A percentile compares a stretch with the other conserved stretches of the same genome.
These are phyloP conservation scores for Kwoniella shandongensis DNA, from an alignment of 768 basidiomycete genomes.

Conservation along the genomic window DNA sequence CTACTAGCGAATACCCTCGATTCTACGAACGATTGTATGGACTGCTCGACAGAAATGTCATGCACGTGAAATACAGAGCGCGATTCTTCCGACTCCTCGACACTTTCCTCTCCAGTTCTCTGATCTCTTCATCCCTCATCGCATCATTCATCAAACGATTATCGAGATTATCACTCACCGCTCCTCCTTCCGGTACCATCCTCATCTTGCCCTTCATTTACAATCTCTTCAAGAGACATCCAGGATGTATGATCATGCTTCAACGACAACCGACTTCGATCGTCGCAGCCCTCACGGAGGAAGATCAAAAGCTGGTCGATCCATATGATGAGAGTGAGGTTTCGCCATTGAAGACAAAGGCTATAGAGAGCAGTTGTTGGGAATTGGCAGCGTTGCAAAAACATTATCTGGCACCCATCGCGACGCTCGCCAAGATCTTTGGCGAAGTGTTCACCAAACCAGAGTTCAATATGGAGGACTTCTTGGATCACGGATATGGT, in stretches of 20 bases:
- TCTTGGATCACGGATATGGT: conserved; percentile 72
- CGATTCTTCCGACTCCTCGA: conserved; percentile 93
- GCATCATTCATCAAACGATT: conserved; percentile 94
- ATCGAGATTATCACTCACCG: conserved; percentile 74
- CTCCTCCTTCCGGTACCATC: conserved; percentile 86
- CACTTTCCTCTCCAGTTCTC: conserved; percentile 85
- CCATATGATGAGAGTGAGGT: conserved; percentile 67
- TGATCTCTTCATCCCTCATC: conserved; percentile 83
- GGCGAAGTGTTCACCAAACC: conserved; percentile 90
- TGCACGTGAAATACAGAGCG: conserved; percentile 89
- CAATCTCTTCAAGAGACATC: conserved; percentile 88
- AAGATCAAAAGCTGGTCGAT: conserved; percentile 54
- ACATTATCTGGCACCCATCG: conserved; percentile 85
- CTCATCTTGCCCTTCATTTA: conserved; percentile 91
- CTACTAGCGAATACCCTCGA: conserved; percentile 81
- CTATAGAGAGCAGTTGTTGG: conserved; percentile 87
- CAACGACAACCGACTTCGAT: conserved; percentile 59
- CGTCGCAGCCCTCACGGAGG: not conserved
- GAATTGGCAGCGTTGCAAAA: conserved; percentile 74
- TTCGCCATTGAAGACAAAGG: conserved; percentile 74
- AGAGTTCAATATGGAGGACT: conserved; percentile 86
- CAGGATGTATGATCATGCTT: conserved; percentile 87
- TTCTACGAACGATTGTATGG: conserved; percentile 91
- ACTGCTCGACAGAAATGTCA: conserved; percentile 79
- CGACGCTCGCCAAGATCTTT: conserved; percentile 82